Evolutionary conservation across 805 yeast species (phyloP).

Genomic region (Zygosaccharomyces bailii): DNA sequence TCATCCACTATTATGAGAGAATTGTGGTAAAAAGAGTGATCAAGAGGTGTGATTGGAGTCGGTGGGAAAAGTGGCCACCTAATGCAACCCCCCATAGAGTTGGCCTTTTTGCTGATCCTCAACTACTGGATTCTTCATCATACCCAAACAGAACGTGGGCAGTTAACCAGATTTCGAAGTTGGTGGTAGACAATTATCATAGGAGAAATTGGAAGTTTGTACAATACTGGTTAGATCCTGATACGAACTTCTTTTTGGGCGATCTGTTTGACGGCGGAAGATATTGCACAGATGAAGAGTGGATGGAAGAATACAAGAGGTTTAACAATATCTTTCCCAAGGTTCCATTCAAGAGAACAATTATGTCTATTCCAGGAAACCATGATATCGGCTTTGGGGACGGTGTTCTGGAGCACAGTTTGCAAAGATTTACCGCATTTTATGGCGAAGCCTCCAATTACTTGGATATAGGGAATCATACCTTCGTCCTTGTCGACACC

Average conservation of each 20-base stretch:
- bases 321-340: slow-evolving; percentile 65
- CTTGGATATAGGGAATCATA: slow-evolving; percentile 60
- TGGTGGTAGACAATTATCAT: slow-evolving; percentile 73
- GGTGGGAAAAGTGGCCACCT: slow-evolving; percentile 60
- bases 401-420: slow-evolving; percentile 53
- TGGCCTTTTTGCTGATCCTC: slow-evolving; percentile 87
- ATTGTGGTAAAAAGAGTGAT: slow-evolving; percentile 45
- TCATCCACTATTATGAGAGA: slow-evolving; percentile 55
- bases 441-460: slow-evolving; percentile 68
- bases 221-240: slow-evolving; percentile 62
- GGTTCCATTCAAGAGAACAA: slow-evolving; percentile 43
- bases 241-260: slow-evolving; percentile 76
- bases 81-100: slow-evolving; percentile 45
- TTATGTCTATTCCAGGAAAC: slow-evolving; percentile 74
- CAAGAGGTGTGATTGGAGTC: slow-evolving; percentile 54
- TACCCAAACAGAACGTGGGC: slow-evolving; percentile 66
- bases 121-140: slow-evolving; percentile 81
- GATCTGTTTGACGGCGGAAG: slow-evolving; percentile 96
- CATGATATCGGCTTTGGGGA: slow-evolving; percentile 96
- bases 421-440: slow-evolving; percentile 59
- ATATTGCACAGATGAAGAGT: slow-evolving; percentile 67
- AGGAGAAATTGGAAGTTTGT: slow-evolving; percentile 66
- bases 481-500: slow-evolving; percentile 74
- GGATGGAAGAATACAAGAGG: slow-evolving; percentile 69
- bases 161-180: slow-evolving; percentile 53